phyloP scores from a whole-genome alignment of 1,284 basidiomycete genomes.

The Trichosporon coremiiforme region DNA sequence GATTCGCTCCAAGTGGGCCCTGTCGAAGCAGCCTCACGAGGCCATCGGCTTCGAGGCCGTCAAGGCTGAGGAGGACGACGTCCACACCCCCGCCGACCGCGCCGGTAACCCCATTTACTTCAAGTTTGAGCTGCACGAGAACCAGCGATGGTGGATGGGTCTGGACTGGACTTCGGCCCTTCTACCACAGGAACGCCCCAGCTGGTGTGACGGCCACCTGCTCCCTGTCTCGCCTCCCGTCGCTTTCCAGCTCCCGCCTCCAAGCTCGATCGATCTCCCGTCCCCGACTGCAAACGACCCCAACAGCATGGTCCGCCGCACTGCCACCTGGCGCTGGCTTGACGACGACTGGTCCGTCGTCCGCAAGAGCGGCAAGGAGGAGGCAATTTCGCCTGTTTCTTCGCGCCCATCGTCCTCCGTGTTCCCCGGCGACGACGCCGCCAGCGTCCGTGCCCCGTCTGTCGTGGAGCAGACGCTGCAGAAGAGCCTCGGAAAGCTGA shows the following conservation, averaged over 20 bases:
- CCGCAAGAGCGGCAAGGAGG: constrained; percentile 22
- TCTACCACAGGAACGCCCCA: constrained; percentile 83
- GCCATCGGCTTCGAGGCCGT: constrained; percentile 40
- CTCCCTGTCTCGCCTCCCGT: constrained; percentile 60
- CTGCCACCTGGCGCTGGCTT: constrained; percentile 80
- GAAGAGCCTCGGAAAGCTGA: constrained; percentile 55
- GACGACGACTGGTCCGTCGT: constrained; percentile 79
- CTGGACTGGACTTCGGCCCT: constrained; percentile 87
- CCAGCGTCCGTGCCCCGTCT: constrained; percentile 37
- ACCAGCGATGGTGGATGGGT: constrained; percentile 81
- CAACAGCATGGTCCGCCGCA: constrained; percentile 62
- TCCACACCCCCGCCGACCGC: constrained; percentile 33
- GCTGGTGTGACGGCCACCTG: constrained; percentile 67
- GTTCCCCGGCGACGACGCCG: constrained; percentile 20
- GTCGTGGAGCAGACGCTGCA: constrained; percentile 57
- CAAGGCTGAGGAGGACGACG: constrained; percentile 33
- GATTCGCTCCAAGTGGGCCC: constrained; percentile 53
- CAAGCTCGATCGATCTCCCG: constrained; percentile 59
- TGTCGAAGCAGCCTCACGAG: constrained; percentile 46
- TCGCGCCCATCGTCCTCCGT: constrained; percentile 33
- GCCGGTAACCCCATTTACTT: constrained; percentile 63
- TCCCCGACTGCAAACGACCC: constrained; percentile 48
- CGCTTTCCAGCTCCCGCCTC: constrained; percentile 52
- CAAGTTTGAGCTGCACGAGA: constrained; percentile 85
- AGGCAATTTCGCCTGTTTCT: neutral